phyloP scores from a whole-genome alignment of 2,329 filamentous ascomycete species.

The Penicillium frequentans region DNA sequence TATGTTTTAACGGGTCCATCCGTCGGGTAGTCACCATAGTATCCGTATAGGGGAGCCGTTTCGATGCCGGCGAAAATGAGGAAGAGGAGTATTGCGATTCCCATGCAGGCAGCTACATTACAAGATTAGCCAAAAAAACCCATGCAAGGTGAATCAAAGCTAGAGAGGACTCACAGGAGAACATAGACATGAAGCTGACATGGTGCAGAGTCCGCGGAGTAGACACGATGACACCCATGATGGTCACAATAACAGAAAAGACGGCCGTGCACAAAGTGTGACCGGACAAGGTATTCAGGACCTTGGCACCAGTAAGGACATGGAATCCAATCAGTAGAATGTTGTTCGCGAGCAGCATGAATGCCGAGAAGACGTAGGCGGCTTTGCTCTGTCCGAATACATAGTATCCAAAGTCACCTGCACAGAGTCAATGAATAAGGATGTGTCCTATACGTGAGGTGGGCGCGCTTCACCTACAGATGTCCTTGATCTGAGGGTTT shows the following conservation, averaged over 20 bases:
- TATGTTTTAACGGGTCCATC: constrained; percentile 48
- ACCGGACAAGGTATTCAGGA: constrained; percentile 51
- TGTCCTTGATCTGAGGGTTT: constrained; percentile 51
- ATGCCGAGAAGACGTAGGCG: constrained; percentile 47
- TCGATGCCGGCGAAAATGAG: constrained; percentile 52
- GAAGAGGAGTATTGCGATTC: constrained; percentile 51
- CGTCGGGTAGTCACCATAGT: constrained; percentile 48
- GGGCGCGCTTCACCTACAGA: constrained; percentile 35
- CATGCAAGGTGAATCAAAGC: background rate
- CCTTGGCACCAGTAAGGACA: constrained; percentile 50
- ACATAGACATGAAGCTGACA: constrained; percentile 54
- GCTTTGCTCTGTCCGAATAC: constrained; percentile 45
- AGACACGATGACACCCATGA: constrained; percentile 51
- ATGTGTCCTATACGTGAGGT: background rate
- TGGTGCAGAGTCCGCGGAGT: constrained; percentile 48
- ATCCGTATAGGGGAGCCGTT: constrained; percentile 45
- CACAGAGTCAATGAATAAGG: background rate
- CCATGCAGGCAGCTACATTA: constrained; percentile 47
- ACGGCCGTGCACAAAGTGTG: constrained; percentile 52
- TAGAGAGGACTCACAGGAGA: constrained; percentile 33
- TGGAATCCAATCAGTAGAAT: constrained; percentile 54
- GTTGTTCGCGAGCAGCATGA: constrained; percentile 50
- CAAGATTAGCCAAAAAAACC: background rate
- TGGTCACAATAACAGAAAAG: constrained; percentile 47
- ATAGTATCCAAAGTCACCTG: constrained; percentile 51